These are phyloP conservation scores for Colletotrichum sp. DNA, from an alignment of 2,329 filamentous ascomycete species.

Conservation along the genomic window DNA sequence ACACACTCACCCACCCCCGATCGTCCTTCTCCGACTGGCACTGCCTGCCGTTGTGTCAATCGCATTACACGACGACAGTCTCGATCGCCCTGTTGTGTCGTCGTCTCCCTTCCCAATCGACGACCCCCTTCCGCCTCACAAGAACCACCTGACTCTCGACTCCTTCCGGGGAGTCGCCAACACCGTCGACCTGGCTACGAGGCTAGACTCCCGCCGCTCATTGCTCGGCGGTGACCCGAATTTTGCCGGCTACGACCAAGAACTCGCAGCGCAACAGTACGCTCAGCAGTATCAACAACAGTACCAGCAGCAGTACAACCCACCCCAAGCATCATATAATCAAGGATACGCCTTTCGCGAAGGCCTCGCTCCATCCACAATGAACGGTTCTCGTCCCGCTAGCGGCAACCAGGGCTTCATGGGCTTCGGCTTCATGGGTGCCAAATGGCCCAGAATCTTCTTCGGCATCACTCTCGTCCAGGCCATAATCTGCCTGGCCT, in stretches of 20 bases:
- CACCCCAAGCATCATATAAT: slow-evolving; percentile 27
- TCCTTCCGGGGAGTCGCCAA: slow-evolving; percentile 29
- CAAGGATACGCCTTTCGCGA: slow-evolving; percentile 37
- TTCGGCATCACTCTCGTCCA: slow-evolving; percentile 76
- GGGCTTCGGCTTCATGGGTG: slow-evolving; percentile 75
- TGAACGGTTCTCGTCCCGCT: slow-evolving; percentile 25
- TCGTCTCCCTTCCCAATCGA: background rate
- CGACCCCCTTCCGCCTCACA: background rate
- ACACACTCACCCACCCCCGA: background rate
- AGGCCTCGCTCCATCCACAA: slow-evolving; percentile 36
- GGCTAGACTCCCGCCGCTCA: slow-evolving; percentile 45
- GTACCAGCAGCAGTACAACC: slow-evolving; percentile 22
- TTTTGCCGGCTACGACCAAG: slow-evolving; percentile 29
- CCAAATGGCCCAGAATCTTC: slow-evolving; percentile 89
- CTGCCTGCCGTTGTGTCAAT: background rate
- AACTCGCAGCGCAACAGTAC: slow-evolving; percentile 28
- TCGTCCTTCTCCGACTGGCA: background rate
- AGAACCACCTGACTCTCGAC: slow-evolving; percentile 25
- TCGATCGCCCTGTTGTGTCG: background rate
- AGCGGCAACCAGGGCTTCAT: slow-evolving; percentile 21
- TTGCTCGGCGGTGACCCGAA: slow-evolving; percentile 42
- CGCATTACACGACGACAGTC: background rate
- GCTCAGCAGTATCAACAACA: slow-evolving; percentile 26
- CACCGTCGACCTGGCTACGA: slow-evolving; percentile 37
- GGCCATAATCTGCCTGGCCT: slow-evolving; percentile 77